Conservation (phyloP, 2,329 filamentous ascomycete genomes). For the Passalora sequoiae region DNA sequence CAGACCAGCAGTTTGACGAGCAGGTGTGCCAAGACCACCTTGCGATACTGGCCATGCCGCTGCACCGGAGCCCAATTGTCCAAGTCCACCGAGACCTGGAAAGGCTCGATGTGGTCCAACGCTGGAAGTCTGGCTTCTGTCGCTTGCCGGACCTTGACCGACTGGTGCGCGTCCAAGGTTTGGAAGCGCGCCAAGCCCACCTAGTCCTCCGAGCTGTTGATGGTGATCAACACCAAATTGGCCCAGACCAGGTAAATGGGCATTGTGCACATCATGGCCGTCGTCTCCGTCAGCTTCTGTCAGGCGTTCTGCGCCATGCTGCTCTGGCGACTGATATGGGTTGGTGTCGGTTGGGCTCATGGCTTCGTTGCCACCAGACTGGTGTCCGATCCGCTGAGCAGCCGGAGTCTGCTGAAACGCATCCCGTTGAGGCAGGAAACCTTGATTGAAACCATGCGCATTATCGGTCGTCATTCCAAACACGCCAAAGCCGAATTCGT, state of each 20-base stretch:
- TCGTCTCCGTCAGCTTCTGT: constrained; percentile 43
- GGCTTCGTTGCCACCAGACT: constrained; percentile 54
- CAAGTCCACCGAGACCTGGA: constrained; percentile 53
- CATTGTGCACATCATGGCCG: constrained; percentile 27
- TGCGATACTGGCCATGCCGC: constrained; percentile 58
- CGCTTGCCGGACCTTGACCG: constrained; percentile 60
- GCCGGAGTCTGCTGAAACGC: constrained; percentile 53
- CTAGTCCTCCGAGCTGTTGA: constrained; percentile 30
- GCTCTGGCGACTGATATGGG: constrained; percentile 85
- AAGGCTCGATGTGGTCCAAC: constrained; percentile 70
- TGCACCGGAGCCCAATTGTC: constrained; percentile 50
- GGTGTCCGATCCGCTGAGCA: constrained; percentile 40
- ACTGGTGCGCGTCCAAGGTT: constrained; percentile 36
- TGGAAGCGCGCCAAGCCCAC: constrained; percentile 29
- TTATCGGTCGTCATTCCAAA: constrained; percentile 57
- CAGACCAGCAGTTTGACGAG: constrained; percentile 50
- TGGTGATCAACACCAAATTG: constrained; percentile 25
- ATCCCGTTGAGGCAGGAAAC: constrained; percentile 43
- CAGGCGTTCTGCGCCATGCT: constrained; percentile 56
- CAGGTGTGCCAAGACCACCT: constrained; percentile 69
- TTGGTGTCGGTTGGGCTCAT: constrained; percentile 94
- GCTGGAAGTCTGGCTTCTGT: constrained; percentile 90
- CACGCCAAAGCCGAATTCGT: constrained; percentile 55
- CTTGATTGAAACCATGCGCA: constrained; percentile 27
- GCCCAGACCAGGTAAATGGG: constrained; percentile 29